Evolutionary conservation across 225 moss, liverwort and hornwort species (phyloP).

Genomic region (Pseudisothecium myosuroides): DNA sequence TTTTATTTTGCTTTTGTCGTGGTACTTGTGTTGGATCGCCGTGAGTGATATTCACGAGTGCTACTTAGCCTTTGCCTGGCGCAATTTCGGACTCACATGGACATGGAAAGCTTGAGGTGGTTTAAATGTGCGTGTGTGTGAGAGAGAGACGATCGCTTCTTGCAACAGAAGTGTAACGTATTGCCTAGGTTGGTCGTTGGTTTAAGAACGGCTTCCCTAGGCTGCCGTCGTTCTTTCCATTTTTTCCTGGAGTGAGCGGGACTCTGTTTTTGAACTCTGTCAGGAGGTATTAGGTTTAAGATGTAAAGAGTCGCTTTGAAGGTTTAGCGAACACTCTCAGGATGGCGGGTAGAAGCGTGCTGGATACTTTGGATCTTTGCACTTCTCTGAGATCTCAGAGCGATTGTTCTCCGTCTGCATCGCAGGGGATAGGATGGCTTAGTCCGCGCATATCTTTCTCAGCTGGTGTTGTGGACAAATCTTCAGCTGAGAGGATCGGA

Average conservation of each 20-base stretch:
- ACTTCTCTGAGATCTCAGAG: conserved; percentile 1
- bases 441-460: conserved; percentile 59
- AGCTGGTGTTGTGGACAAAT: conserved; percentile 29
- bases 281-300: background rate
- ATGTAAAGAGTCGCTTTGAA: background rate
- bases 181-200: background rate
- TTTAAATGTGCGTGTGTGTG: background rate
- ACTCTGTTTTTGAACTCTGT: background rate
- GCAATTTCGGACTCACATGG: background rate
- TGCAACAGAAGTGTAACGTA: background rate
- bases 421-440: conserved; percentile 50
- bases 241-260: background rate
- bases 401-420: background rate
- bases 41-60: background rate
- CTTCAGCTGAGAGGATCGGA: conserved; percentile 17
- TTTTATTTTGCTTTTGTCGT: no score
- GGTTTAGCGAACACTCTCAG: background rate
- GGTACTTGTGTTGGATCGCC: background rate
- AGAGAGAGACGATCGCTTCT: background rate
- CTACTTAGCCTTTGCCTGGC: background rate
- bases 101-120: background rate
- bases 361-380: conserved; percentile 44
- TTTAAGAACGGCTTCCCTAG: background rate
- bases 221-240: background rate
- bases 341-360: conserved; percentile 35